Evolutionary conservation across 1,139 yeast species (phyloP).

Genomic region (Saccharomycopsis hybrid): DNA sequence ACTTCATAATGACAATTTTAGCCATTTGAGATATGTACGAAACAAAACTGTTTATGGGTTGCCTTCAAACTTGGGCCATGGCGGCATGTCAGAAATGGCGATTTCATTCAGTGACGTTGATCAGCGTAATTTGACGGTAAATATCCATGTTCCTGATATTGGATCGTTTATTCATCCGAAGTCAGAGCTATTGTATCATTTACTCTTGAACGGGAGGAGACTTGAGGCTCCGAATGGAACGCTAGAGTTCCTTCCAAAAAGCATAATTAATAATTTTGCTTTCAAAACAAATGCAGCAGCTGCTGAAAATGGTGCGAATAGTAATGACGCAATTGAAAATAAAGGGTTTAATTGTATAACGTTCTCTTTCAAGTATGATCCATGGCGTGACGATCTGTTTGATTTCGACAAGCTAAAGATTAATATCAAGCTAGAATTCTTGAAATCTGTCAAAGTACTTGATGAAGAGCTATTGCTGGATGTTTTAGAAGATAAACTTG

Average conservation of each 20-base stretch:
- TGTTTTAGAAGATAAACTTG: constrained; percentile 1
- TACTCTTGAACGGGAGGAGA: constrained; percentile 7
- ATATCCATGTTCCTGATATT: constrained; percentile 42
- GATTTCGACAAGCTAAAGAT: constrained; percentile 10
- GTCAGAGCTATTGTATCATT: constrained; percentile 25
- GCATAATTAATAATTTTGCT: constrained; percentile 1
- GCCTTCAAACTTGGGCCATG: neutral
- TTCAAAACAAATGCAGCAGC: neutral
- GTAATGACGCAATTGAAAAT: no score
- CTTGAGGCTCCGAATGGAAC: constrained; percentile 13
- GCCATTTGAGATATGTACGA: constrained; percentile 5
- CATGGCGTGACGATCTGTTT: constrained; percentile 13
- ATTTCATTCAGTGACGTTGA: constrained; percentile 34
- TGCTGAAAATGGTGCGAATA: neutral
- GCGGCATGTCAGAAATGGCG: constrained; percentile 24
- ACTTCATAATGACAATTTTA: constrained; percentile 8
- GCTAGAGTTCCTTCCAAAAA: constrained; percentile 10
- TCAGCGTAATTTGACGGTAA: constrained; percentile 32
- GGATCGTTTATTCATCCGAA: constrained; percentile 32
- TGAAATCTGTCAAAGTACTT: constrained; percentile 7
- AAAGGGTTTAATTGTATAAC: constrained; percentile 13
- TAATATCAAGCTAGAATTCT: constrained; percentile 10
- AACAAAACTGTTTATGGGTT: constrained; percentile 4
- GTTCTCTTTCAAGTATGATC: constrained; percentile 13
- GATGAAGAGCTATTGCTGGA: neutral